These are phyloP conservation scores for Amanita muscaria DNA, from an alignment of 768 basidiomycete species.

Conservation along the genomic window DNA sequence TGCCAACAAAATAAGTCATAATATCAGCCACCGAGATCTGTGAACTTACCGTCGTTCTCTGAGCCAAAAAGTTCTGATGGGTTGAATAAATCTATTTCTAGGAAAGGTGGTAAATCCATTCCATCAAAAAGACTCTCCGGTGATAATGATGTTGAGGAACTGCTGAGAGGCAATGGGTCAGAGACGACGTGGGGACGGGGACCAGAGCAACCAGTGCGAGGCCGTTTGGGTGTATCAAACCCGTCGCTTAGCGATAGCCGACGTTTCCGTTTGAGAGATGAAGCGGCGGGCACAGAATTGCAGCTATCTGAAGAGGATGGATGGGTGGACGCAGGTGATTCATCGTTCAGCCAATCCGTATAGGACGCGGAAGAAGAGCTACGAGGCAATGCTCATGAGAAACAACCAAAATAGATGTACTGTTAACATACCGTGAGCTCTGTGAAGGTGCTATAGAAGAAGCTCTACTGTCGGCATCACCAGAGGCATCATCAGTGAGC, in stretches of 20 bases:
- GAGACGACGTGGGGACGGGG: no score
- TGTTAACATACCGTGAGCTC: no score
- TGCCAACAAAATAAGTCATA: no score
- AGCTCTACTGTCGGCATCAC: no score
- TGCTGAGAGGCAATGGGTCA: no score
- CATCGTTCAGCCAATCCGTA: background rate
- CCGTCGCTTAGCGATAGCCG: conserved; percentile 25
- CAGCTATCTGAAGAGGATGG: background rate
- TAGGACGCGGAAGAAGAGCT: no score
- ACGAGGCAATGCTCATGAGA: no score
- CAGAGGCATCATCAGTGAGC: background rate
- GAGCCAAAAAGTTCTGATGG: conserved; percentile 13
- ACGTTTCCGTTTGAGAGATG: conserved; percentile 24
- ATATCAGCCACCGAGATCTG: no score
- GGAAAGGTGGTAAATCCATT: conserved; percentile 16
- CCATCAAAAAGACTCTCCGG: conserved; percentile 8
- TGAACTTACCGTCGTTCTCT: background rate
- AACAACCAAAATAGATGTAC: no score
- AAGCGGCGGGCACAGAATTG: conserved; percentile 6
- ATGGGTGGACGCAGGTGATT: background rate
- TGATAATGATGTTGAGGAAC: conserved; percentile 16
- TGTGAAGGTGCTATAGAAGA: no score
- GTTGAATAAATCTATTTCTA: conserved; percentile 27
- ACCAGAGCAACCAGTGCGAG: no score
- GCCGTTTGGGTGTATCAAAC: conserved; percentile 14